phyloP scores from a whole-genome alignment of 805 yeast genomes.

The Ogataea methylovora region DNA sequence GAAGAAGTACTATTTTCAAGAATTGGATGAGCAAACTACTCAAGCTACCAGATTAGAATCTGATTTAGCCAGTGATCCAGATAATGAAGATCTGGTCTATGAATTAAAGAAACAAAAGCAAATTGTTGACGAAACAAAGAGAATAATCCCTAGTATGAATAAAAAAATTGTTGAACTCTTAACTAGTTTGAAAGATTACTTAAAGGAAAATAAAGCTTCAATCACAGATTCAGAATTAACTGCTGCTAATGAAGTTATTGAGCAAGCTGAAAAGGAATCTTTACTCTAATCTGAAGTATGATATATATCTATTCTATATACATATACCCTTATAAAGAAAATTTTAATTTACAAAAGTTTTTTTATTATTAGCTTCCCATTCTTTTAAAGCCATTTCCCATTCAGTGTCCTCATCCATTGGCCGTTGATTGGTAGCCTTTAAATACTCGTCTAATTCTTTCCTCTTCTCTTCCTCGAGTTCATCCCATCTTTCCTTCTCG shows the following conservation, averaged over 20 bases:
- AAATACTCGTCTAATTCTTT: slow-evolving; percentile 27
- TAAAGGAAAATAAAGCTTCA: slow-evolving; percentile 6
- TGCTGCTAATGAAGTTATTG: slow-evolving; percentile 14
- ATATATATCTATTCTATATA: neutral
- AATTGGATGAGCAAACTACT: slow-evolving; percentile 29
- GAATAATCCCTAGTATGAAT: slow-evolving; percentile 19
- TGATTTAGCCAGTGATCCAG: slow-evolving; percentile 8
- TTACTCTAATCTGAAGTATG: neutral
- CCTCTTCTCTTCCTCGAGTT: slow-evolving; percentile 42
- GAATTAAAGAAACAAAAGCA: slow-evolving; percentile 16
- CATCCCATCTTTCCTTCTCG: slow-evolving; percentile 70
- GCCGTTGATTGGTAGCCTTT: slow-evolving; percentile 29
- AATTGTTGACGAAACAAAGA: slow-evolving; percentile 21
- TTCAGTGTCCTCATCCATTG: slow-evolving; percentile 55
- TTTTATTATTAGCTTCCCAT: slow-evolving; percentile 38
- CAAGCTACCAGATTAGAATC: slow-evolving; percentile 5
- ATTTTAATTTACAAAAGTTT: slow-evolving; percentile 4
- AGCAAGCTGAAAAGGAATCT: slow-evolving; percentile 14
- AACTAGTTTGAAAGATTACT: slow-evolving; percentile 14
- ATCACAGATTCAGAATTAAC: slow-evolving; percentile 9
- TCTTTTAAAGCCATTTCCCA: slow-evolving; percentile 59
- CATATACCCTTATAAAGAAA: neutral
- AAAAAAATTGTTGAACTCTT: slow-evolving; percentile 15
- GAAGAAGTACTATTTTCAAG: slow-evolving; percentile 50
- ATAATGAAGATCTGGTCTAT: slow-evolving; percentile 17